Percentiles rank a stretch among this genome's conserved stretches.
These are phyloP conservation scores for Camellia sinensis DNA, from an alignment of 148 eudicot genomes.

Conservation along the genomic window DNA sequence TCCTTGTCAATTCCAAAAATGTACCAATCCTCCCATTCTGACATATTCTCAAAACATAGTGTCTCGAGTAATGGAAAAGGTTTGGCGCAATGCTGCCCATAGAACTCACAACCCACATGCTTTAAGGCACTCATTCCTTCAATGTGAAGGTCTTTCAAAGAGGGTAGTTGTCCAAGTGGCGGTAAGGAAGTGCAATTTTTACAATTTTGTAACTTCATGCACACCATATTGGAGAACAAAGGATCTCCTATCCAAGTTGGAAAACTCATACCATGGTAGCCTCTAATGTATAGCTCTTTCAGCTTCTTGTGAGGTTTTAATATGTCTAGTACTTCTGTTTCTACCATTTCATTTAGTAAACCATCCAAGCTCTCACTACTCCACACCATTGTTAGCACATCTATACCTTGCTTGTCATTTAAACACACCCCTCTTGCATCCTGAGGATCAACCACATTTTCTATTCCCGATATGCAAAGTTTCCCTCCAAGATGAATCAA, in stretches of 20 bases:
- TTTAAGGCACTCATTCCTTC: slow-evolving; percentile 5
- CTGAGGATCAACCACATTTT: background rate
- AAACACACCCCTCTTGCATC: slow-evolving; percentile 12
- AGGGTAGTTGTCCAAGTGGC: slow-evolving; percentile 12
- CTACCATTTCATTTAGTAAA: background rate
- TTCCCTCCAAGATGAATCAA: slow-evolving; percentile 15
- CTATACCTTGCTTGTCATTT: slow-evolving; percentile 2
- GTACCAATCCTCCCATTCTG: slow-evolving; percentile 18
- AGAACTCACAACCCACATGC: slow-evolving; percentile 20
- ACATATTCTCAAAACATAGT: slow-evolving; percentile 17
- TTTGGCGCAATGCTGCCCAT: slow-evolving; percentile 1
- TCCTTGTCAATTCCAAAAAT: background rate
- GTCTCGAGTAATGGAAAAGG: slow-evolving; percentile 25
- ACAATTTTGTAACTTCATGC: slow-evolving; percentile 1
- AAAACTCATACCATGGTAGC: slow-evolving; percentile 5
- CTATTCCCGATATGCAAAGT: slow-evolving; percentile 11
- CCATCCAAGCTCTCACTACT: background rate
- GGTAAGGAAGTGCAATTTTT: slow-evolving; percentile 17
- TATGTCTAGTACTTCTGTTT: slow-evolving; percentile 11
- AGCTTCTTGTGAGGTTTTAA: slow-evolving; percentile 12
- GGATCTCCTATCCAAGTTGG: slow-evolving; percentile 15
- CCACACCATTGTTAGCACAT: slow-evolving; percentile 13
- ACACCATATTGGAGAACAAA: background rate
- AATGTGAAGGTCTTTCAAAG: slow-evolving; percentile 3
- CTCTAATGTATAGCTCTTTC: slow-evolving; percentile 2